phyloP scores from a whole-genome alignment of 768 basidiomycete genomes.

The Boletus fagicola region DNA sequence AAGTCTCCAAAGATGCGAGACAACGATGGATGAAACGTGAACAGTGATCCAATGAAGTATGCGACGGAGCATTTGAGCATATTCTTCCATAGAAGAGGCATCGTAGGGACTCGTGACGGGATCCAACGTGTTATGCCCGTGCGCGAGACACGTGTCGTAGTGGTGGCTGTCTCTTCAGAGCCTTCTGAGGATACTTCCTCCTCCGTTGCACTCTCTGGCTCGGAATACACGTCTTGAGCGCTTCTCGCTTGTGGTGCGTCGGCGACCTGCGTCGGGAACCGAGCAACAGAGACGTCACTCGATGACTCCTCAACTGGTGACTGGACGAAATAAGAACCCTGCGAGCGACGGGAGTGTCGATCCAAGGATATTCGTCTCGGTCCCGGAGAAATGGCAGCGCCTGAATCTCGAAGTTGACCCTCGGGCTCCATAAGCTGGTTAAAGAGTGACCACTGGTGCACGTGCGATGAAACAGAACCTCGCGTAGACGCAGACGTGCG shows the following conservation, averaged over 20 bases:
- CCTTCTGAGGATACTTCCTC: conserved; percentile 17
- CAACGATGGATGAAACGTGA: conserved; percentile 83
- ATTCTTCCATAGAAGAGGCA: conserved; percentile 60
- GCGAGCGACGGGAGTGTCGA: neutral
- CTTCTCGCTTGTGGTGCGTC: neutral
- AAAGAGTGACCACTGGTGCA: conserved; percentile 63
- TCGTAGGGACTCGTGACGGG: conserved; percentile 30
- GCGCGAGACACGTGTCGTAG: conserved; percentile 10
- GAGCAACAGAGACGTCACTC: neutral
- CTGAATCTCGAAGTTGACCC: conserved; percentile 36
- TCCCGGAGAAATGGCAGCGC: neutral
- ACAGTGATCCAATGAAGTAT: conserved; percentile 86
- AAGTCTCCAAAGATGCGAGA: conserved; percentile 66
- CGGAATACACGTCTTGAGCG: neutral
- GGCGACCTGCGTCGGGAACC: neutral
- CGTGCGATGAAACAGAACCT: conserved; percentile 19
- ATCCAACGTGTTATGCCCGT: conserved; percentile 8
- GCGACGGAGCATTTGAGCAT: conserved; percentile 90
- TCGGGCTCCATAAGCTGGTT: conserved; percentile 71
- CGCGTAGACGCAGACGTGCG: conserved; percentile 16
- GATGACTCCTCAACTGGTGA: conserved; percentile 3
- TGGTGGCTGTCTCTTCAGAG: conserved; percentile 11
- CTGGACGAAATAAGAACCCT: neutral
- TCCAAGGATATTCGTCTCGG: conserved; percentile 8
- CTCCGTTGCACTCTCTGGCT: neutral